phyloP scores from a whole-genome alignment of 768 basidiomycete genomes.

The Phanerodontia chrysosporium region DNA sequence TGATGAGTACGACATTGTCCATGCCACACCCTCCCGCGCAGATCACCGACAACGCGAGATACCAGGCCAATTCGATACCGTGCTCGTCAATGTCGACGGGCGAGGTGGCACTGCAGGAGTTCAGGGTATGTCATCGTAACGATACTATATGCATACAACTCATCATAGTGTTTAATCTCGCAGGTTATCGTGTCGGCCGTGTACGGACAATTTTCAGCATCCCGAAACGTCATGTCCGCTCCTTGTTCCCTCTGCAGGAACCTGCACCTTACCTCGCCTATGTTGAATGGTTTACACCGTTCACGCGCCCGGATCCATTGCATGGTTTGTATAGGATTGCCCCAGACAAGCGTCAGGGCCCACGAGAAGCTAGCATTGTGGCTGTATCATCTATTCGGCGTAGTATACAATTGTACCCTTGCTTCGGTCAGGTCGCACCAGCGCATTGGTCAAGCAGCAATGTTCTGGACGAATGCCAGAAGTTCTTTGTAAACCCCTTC shows the following conservation, averaged over 20 bases:
- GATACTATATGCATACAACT: not conserved
- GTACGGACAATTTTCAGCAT: slow-evolving; percentile 25
- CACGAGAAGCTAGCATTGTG: not conserved
- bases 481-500: slow-evolving; percentile 6
- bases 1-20: slow-evolving; percentile 26
- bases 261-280: slow-evolving; percentile 23
- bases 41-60: slow-evolving; percentile 8
- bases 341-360: not conserved
- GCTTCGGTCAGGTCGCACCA: not conserved
- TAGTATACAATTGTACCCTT: slow-evolving; percentile 8
- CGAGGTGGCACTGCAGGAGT: not conserved
- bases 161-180: too few relatives aligned
- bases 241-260: slow-evolving; percentile 4
- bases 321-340: slow-evolving; percentile 26
- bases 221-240: not conserved
- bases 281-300: slow-evolving; percentile 28
- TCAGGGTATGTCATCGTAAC: not conserved
- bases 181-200: slow-evolving; percentile 24
- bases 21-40: slow-evolving; percentile 19
- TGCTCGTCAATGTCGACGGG: slow-evolving; percentile 16
- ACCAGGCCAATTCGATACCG: slow-evolving; percentile 34
- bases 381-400: not conserved
- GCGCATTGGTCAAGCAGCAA: slow-evolving; percentile 5
- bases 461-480: slow-evolving; percentile 6
- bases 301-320: slow-evolving; percentile 17